A percentile compares a stretch with the other conserved stretches of the same genome.
Conservation (phyloP, 1,284 basidiomycete species). For the Meira miltonrushii region DNA sequence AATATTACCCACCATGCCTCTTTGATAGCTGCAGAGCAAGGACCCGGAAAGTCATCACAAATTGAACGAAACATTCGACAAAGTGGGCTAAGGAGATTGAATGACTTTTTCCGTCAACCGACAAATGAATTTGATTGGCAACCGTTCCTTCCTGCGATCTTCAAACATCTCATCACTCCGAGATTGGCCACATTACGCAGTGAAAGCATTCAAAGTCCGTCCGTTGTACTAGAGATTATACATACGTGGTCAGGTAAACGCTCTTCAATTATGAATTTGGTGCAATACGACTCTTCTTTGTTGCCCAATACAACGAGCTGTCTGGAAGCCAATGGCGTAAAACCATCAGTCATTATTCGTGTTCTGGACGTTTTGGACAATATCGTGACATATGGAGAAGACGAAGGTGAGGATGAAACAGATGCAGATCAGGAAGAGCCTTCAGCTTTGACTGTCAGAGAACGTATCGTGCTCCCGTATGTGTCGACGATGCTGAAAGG, state of each 20-base stretch:
- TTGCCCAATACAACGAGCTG: slow-evolving; percentile 76
- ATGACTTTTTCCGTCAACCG: slow-evolving; percentile 71
- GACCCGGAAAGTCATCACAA: background rate
- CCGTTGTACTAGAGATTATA: slow-evolving; percentile 81
- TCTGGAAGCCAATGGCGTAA: slow-evolving; percentile 75
- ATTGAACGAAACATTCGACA: slow-evolving; percentile 63
- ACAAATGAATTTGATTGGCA: slow-evolving; percentile 66
- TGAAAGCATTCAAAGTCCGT: slow-evolving; percentile 89
- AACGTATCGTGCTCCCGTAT: slow-evolving; percentile 65
- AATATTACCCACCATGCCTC: slow-evolving; percentile 39
- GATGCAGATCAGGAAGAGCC: slow-evolving; percentile 53
- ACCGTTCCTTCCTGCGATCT: slow-evolving; percentile 66
- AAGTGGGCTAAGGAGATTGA: slow-evolving; percentile 75
- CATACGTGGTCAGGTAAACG: slow-evolving; percentile 67
- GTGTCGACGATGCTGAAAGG: slow-evolving; percentile 71
- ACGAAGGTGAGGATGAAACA: slow-evolving; percentile 2
- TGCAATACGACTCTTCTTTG: slow-evolving; percentile 65
- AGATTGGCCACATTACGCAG: slow-evolving; percentile 68
- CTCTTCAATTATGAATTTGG: slow-evolving; percentile 64
- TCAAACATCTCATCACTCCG: slow-evolving; percentile 72
- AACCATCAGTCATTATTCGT: slow-evolving; percentile 71
- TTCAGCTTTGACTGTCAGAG: background rate
- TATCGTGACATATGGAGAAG: slow-evolving; percentile 61
- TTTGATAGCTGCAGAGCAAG: slow-evolving; percentile 4
- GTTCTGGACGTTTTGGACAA: slow-evolving; percentile 83